phyloP scores from a whole-genome alignment of 2,329 filamentous ascomycete genomes.

The Paraconiothyrium sp. region DNA sequence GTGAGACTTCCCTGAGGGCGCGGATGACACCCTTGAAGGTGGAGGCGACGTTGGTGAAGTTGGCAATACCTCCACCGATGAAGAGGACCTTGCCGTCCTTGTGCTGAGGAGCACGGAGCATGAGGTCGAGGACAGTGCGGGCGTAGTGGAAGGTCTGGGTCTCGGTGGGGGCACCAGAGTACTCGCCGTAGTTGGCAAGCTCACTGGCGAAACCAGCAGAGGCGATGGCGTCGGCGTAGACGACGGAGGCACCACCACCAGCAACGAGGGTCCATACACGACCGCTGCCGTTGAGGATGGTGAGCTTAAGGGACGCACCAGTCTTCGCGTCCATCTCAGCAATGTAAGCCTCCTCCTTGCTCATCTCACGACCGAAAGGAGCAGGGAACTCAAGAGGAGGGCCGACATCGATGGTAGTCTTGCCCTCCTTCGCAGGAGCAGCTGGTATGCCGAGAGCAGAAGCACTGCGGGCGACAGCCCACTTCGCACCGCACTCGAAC shows the following conservation, averaged over 20 bases:
- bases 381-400: slow-evolving; percentile 99
- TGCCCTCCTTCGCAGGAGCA: slow-evolving; percentile 67
- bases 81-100: slow-evolving; percentile 98
- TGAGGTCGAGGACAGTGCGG: slow-evolving; percentile 93
- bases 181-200: slow-evolving; percentile 99
- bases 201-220: slow-evolving; percentile 94
- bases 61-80: slow-evolving; percentile 99
- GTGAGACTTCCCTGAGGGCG: slow-evolving; percentile 88
- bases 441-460: slow-evolving; percentile 84
- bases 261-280: slow-evolving; percentile 98
- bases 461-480: slow-evolving; percentile 93
- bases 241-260: slow-evolving; percentile 98
- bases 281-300: slow-evolving; percentile 88
- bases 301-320: slow-evolving; percentile 97
- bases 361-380: slow-evolving; percentile 97
- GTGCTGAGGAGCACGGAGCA: slow-evolving; percentile 87
- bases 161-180: slow-evolving; percentile 98
- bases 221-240: slow-evolving; percentile 98
- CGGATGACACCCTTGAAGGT: slow-evolving; percentile 99
- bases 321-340: slow-evolving; percentile 99
- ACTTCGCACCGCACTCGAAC: slow-evolving; percentile 99
- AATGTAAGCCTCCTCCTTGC: slow-evolving; percentile 99
- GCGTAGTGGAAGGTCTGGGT: slow-evolving; percentile 99
- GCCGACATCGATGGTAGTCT: slow-evolving; percentile 93
- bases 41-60: slow-evolving; percentile 99